Evolutionary conservation across 345 rosid genomes (phyloP).

Genomic region (Moricandia moricandioides): DNA sequence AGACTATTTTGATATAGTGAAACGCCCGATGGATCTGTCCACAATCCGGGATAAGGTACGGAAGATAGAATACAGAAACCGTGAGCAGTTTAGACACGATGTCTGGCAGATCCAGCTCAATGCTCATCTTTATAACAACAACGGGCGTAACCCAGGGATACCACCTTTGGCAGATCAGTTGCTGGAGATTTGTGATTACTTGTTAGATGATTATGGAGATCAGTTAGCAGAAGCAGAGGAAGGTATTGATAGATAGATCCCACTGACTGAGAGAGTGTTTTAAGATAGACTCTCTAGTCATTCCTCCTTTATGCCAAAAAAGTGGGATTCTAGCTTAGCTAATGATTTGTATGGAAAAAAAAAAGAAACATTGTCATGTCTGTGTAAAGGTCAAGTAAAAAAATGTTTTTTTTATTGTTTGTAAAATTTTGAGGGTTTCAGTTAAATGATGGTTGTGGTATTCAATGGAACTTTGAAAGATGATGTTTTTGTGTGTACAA

Average conservation of each 20-base stretch:
- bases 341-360: slow-evolving; percentile 21
- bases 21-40: slow-evolving; percentile 89
- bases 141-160: slow-evolving; percentile 73
- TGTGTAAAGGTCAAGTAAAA: slow-evolving; percentile 22
- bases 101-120: slow-evolving; percentile 76
- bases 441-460: not conserved
- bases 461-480: not conserved
- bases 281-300: not conserved
- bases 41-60: slow-evolving; percentile 78
- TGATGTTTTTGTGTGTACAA: not conserved
- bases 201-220: slow-evolving; percentile 46
- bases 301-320: not conserved
- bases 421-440: slow-evolving; percentile 1
- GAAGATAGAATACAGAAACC: slow-evolving; percentile 71
- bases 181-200: slow-evolving; percentile 80
- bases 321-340: slow-evolving; percentile 24
- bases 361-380: slow-evolving; percentile 7
- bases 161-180: slow-evolving; percentile 98
- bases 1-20: slow-evolving; percentile 59
- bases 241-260: slow-evolving; percentile 41
- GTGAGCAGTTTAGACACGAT: slow-evolving; percentile 79
- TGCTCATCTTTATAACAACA: slow-evolving; percentile 77
- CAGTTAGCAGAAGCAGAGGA: slow-evolving; percentile 66
- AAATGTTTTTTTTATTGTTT: not conserved
- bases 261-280: slow-evolving; percentile 23